Percentiles rank a stretch among this genome's conserved stretches.
Conservation (phyloP, 2,329 filamentous ascomycete species). For the Domatiomyces globalis region DNA sequence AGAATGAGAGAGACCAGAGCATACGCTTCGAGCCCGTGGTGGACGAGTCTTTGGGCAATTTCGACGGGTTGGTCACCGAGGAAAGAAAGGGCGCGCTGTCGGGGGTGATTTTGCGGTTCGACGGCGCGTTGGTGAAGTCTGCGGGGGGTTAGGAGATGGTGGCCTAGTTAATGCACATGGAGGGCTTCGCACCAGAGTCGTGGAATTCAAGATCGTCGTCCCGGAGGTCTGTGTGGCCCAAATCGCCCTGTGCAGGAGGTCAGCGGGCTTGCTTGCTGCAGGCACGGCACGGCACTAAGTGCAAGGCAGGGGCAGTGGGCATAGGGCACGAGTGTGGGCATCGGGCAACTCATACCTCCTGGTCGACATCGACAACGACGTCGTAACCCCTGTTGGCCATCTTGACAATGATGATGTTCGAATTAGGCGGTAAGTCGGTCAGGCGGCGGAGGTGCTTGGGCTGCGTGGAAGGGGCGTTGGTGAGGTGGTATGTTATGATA, state of each 20-base stretch:
- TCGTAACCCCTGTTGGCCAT: slow-evolving; percentile 88
- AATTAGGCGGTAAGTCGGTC: background rate
- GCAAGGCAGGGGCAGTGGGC: background rate
- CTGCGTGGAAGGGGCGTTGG: background rate
- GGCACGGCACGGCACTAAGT: too few species aligned
- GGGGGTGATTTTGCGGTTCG: slow-evolving; percentile 36
- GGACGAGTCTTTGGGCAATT: slow-evolving; percentile 34
- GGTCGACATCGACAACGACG: slow-evolving; percentile 93
- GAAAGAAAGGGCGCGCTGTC: slow-evolving; percentile 38
- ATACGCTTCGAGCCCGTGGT: slow-evolving; percentile 56
- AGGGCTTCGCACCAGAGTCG: slow-evolving; percentile 50
- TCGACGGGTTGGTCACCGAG: slow-evolving; percentile 38
- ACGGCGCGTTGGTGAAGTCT: slow-evolving; percentile 53
- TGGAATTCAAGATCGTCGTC: slow-evolving; percentile 95
- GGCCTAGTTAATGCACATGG: background rate
- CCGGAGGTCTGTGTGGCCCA: slow-evolving; percentile 94
- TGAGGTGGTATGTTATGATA: background rate
- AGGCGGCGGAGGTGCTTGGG: background rate
- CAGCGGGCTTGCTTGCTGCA: background rate
- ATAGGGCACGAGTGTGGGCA: slow-evolving; percentile 1
- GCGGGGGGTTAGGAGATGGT: slow-evolving; percentile 19
- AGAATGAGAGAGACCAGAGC: slow-evolving; percentile 87
- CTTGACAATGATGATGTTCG: slow-evolving; percentile 17
- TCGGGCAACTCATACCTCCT: slow-evolving; percentile 52
- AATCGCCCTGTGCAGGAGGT: slow-evolving; percentile 55